Evolutionary conservation across 306 rosid genomes (phyloP).

Genomic region (Lathyrus tuberosus): DNA sequence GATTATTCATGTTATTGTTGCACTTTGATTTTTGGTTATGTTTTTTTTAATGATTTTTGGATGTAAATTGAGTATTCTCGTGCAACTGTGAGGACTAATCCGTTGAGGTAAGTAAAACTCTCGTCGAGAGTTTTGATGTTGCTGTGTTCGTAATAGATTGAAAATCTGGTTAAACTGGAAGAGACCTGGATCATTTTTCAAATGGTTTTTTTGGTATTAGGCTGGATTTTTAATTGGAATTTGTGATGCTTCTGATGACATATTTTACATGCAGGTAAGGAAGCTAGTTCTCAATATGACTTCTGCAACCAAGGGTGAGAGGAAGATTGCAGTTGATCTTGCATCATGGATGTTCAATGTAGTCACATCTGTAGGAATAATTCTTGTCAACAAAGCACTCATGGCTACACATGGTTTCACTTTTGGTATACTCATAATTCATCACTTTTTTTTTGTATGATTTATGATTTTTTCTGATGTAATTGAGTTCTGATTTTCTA

Average conservation of each 20-base stretch:
- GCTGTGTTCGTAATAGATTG: not conserved
- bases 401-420: conserved; percentile 76
- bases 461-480: conserved; percentile 4
- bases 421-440: conserved; percentile 51
- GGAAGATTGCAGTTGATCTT: conserved; percentile 60
- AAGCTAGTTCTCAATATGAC: conserved; percentile 44
- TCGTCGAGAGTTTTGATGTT: too few relatives aligned
- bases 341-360: conserved; percentile 86
- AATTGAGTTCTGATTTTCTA: not conserved
- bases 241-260: conserved; percentile 33
- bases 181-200: not conserved
- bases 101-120: not conserved
- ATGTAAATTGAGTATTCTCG: not conserved
- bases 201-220: not conserved
- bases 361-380: conserved; percentile 78
- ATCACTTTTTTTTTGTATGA: not conserved
- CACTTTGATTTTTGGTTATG: not conserved
- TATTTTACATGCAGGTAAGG: conserved; percentile 22
- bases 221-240: conserved; percentile 8
- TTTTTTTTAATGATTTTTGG: not conserved
- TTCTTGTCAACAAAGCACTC: conserved; percentile 71
- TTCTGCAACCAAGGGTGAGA: conserved; percentile 56
- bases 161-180: not conserved
- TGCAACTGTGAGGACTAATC: not conserved
- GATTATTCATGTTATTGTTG: conserved; percentile 7